Conservation (phyloP, 1,284 basidiomycete genomes). For the Ceratobasidium sp. region DNA sequence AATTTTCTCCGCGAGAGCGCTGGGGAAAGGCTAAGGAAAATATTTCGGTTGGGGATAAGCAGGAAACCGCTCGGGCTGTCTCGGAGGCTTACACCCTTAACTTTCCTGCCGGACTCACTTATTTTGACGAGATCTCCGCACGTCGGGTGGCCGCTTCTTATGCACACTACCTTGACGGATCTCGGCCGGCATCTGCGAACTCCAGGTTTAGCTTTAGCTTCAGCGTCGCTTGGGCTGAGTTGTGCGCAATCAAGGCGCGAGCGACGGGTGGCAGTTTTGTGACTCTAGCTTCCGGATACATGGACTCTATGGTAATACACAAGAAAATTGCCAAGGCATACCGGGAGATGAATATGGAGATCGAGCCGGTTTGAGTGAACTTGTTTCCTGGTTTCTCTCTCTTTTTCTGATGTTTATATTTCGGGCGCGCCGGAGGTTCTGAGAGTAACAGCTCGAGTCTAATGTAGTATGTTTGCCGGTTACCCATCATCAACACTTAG, state of each 20-base stretch:
- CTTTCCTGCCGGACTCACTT: background rate
- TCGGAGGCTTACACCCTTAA: constrained; percentile 8
- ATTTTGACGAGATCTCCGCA: constrained; percentile 26
- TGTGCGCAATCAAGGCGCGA: constrained; percentile 15
- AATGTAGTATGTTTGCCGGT: too few relatives aligned
- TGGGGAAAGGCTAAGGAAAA: background rate
- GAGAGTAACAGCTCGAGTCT: too few relatives aligned
- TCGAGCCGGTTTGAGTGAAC: too few relatives aligned
- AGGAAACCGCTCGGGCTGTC: constrained; percentile 12
- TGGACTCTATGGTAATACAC: constrained; percentile 11
- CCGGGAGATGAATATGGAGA: background rate
- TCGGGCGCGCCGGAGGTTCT: too few relatives aligned
- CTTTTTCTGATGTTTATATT: too few relatives aligned
- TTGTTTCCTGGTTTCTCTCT: too few relatives aligned
- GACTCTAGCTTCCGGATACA: background rate
- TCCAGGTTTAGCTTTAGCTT: too few relatives aligned
- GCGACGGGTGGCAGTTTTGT: background rate
- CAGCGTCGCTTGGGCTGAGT: constrained; percentile 17
- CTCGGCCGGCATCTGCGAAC: too few relatives aligned
- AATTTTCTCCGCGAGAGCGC: background rate
- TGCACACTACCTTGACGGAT: too few relatives aligned
- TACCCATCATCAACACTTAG: too few relatives aligned
- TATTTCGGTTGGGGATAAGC: background rate
- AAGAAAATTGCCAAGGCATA: background rate
- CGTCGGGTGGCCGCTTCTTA: constrained; percentile 20